Evolutionary conservation across 2,329 filamentous ascomycete genomes (phyloP).

Genomic region (Aspergillus sp.): DNA sequence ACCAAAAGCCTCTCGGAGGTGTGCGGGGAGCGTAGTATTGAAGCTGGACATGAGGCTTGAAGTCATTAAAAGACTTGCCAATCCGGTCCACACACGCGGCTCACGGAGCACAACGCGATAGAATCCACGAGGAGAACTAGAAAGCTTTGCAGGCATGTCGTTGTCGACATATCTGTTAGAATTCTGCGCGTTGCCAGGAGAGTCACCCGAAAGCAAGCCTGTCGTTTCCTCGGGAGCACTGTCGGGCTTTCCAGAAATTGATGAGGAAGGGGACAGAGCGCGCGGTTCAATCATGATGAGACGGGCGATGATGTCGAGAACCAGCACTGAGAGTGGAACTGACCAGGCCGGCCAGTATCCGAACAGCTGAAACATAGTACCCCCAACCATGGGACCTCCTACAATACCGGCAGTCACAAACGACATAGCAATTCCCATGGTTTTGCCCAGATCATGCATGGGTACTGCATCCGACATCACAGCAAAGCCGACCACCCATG

Average conservation of each 20-base stretch:
- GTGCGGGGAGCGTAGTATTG: conserved; percentile 51
- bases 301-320: conserved; percentile 22
- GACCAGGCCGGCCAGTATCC: conserved; percentile 24
- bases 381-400: conserved; percentile 18
- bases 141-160: conserved; percentile 29
- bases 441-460: conserved; percentile 13
- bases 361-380: conserved; percentile 14
- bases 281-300: conserved; percentile 9
- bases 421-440: neutral
- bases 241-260: too few species aligned
- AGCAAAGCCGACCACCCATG: conserved; percentile 23
- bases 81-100: too few species aligned
- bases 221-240: neutral
- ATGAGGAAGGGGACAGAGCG: too few species aligned
- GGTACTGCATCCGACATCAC: conserved; percentile 15
- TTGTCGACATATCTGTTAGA: neutral
- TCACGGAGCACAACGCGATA: conserved; percentile 34
- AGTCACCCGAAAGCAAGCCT: neutral
- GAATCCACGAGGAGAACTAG: conserved; percentile 35
- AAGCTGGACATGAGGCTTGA: conserved; percentile 49
- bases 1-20: conserved; percentile 46
- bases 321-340: conserved; percentile 14
- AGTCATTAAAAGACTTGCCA: conserved; percentile 25
- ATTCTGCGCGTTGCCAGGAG: neutral
- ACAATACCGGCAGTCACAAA: conserved; percentile 12